Base-by-base conservation (phyloP, 1,284 basidiomycete species). In the Neolentinus lepideus region DNA sequence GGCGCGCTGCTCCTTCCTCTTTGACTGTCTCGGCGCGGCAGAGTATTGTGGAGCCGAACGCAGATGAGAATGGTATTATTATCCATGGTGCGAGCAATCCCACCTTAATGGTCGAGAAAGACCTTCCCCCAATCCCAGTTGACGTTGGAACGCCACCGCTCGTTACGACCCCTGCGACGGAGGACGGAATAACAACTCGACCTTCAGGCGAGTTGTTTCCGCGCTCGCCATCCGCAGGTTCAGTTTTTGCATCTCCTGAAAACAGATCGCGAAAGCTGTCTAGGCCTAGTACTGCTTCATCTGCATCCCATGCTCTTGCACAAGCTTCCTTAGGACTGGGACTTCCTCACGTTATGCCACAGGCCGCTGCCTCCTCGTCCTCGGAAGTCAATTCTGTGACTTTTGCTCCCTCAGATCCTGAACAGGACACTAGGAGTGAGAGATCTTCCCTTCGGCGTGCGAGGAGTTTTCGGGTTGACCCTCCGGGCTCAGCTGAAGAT, bases 101-200 rank as follows among this genome's bases (percentile, higher is more conserved):
- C 59, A 71, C 33, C 63, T 69, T 43, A 43, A 43, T 43, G 55
- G 64, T 78, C 36, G 79, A 88, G 62, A 88, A 89, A 66, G 81
- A 80, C 11, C 76, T 89, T 24, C 87, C 87, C 47, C 84, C 84
- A 1, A 84, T 78, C 1, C 88, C 86, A 16, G 59, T 61, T 19
- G 57, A 59, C 33, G 59, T 61, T 16, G 19, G 38, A 8, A 21
- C 25, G 16, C 16, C 27, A 12, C 52, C 52, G 52, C 21, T 43
- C 19, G 52, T 31, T 3, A 21, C 26, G 12, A 29, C 26, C 3
- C 31, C 51, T 16, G 51, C 9, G 19, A 52, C 51, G 27, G 47
- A 50, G 27, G 24, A 50, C 24, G 11, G 14, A 11, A 22, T 26
- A 8, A n/a, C 35, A 19, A n/a, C 21, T 26, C 36, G 21, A 12